Evolutionary conservation across 2,329 filamentous ascomycete species (phyloP).

Genomic region (Phymatotrichopsis omnivora): DNA sequence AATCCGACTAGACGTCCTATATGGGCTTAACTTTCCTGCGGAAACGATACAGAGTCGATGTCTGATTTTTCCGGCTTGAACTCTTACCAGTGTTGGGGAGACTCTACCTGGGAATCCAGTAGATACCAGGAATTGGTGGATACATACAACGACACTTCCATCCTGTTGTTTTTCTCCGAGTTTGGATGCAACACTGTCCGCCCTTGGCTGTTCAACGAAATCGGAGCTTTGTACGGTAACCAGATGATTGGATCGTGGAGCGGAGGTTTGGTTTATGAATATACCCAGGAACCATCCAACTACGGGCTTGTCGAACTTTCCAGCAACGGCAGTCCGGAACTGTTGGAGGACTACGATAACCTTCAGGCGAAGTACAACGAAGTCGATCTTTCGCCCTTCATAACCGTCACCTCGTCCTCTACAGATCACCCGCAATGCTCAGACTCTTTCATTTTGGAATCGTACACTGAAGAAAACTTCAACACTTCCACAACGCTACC

Average conservation of each 20-base stretch:
- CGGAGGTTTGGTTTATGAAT: conserved; percentile 98
- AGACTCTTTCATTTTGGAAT: conserved; percentile 13
- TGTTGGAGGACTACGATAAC: conserved; percentile 60
- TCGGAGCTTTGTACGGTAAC: conserved; percentile 63
- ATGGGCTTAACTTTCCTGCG: conserved; percentile 91
- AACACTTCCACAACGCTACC: conserved; percentile 19
- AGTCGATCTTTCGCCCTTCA: conserved; percentile 47
- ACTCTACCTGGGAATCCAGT: conserved; percentile 64
- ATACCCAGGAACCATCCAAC: conserved; percentile 82
- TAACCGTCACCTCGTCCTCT: background rate
- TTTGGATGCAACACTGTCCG: conserved; percentile 75
- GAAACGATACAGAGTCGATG: conserved; percentile 49
- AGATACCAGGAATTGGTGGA: conserved; percentile 72
- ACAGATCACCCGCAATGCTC: conserved; percentile 1
- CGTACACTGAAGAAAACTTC: conserved; percentile 11
- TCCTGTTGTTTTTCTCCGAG: conserved; percentile 96
- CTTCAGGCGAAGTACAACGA: conserved; percentile 60
- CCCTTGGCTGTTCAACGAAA: conserved; percentile 75
- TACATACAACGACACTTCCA: conserved; percentile 79
- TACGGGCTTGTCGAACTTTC: conserved; percentile 62
- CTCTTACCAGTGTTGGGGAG: conserved; percentile 98
- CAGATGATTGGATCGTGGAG: conserved; percentile 84
- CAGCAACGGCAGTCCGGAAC: conserved; percentile 46
- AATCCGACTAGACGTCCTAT: conserved; percentile 71
- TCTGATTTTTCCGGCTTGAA: conserved; percentile 99